Evolutionary conservation across 1,284 basidiomycete genomes (phyloP), one percentile per base, ranked within the genome.

Genomic region (Ganoderma meredithae): DNA sequence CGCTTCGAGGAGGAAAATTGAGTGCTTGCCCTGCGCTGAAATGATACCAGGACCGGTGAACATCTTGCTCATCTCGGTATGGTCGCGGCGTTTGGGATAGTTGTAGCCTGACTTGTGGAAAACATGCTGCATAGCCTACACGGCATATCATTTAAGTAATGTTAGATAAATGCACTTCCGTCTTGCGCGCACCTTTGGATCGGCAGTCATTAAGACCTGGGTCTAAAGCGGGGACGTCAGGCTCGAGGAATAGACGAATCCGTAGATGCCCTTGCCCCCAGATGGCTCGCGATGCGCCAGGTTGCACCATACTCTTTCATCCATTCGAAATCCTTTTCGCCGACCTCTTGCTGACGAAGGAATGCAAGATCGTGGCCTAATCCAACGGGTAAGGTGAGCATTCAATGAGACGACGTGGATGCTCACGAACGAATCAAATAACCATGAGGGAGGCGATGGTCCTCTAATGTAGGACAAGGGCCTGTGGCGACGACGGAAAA

Each of bases 91-190:
- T 66, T 78, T 78, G 12, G 31, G 60, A 56, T 73, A 77, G 52
- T 68, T 69, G 64, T 77, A 75, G 7, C 69, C 76, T 1, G 73
- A 72, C 25, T 76, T 76, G 25, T 76, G 76, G 12, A 73, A 71
- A 33, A 78, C 65, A 41, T 78, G 72, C 43, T 79, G 76, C 27
- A 78, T 31, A 0, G 73, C 78, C 74, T 73, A 36, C 36, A n/a
- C 3, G 33, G n/a, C n/a, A n/a, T 10, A n/a, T 55, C 7, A 31
- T 12, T 56, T 19, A 27, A 33, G 27, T 4, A 9, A n/a, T 19
- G 31, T 9, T 7, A 10, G n/a, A 7, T 8, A 33, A 39, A 43
- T 40, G 27, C n/a, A 22, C 41, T n/a, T 19, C 31, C 1, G 31
- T n/a, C 25, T 15, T 43, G 25, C 39, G n/a, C 59, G 22, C 10